Evolutionary conservation across 2,329 filamentous ascomycete species (phyloP), one percentile per base, ranked within the genome.

Genomic region (Sclerotinia subarctica): DNA sequence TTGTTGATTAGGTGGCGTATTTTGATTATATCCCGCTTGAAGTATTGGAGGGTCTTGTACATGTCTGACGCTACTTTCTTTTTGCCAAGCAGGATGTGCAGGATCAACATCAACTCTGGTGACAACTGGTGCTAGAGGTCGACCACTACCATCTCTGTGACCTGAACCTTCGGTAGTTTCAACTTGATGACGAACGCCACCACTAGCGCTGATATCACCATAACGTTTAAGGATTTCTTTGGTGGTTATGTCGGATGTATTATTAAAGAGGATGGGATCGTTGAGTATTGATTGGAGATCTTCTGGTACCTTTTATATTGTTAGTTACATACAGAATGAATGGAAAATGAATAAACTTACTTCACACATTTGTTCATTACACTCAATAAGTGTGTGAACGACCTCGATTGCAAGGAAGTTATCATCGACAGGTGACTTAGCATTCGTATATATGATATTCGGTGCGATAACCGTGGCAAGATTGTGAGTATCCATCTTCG

Each of bases 401-500:
- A 95, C 94, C 75, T 95, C 92, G 70, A 99, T 97, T 42, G 94
- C 93, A 75, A 91, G 86, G 81, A 98, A 97, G 70, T 93, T 95
- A 73, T 97, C 93, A 75, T 96, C 94, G 72, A 93, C 87, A 8
- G 85, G 83, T 60, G 84, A 85, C 77, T 89, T 90, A 53, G 85
- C 81, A 72, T 83, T 83, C 72, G 90, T 91, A 74, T 91, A 94
- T 17, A 97, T 84, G 70, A 99, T 93, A 75, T 99, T 99, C 0
- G 95, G 95, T 6, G 94, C 94, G 79, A 99, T 97, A 71, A 99
- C 95, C 3, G 96, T 98, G 4, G 95, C 93, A 71, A 99, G 85
- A 76, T 99, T 99, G 82, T 96, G 93, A 65, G 96, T 91, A 78
- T 99, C 95, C 95, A 99, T 99, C 84, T 98, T 97, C 74, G 94